Conservation (phyloP, 2,329 filamentous ascomycete species). For the Ophiocordyceps australis region DNA sequence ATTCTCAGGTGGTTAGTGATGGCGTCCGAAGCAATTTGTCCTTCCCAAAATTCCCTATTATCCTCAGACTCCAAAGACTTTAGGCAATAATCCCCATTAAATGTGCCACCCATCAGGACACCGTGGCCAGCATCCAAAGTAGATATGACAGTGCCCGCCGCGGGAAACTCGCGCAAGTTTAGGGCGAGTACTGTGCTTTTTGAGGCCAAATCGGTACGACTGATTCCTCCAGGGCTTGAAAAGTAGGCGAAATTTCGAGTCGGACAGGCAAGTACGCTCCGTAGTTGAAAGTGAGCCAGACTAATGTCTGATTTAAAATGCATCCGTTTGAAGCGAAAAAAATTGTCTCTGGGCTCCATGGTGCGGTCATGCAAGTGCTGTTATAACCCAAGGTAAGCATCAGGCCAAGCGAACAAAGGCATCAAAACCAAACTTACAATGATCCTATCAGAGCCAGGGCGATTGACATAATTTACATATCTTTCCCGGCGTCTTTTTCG, state of each 20-base stretch:
- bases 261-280: slow-evolving; percentile 40
- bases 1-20: slow-evolving; percentile 50
- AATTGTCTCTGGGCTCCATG: slow-evolving; percentile 24
- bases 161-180: slow-evolving; percentile 18
- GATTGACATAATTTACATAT: slow-evolving; percentile 41
- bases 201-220: slow-evolving; percentile 31
- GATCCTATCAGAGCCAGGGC: slow-evolving; percentile 24
- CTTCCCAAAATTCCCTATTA: slow-evolving; percentile 16
- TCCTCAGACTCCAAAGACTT: slow-evolving; percentile 23
- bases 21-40: slow-evolving; percentile 29
- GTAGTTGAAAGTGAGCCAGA: slow-evolving; percentile 48
- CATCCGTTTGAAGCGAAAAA: slow-evolving; percentile 40
- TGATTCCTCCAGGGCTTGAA: slow-evolving; percentile 27
- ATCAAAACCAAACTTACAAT: too few species aligned
- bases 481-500: slow-evolving; percentile 24
- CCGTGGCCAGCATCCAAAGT: slow-evolving; percentile 32
- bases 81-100: slow-evolving; percentile 35
- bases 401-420: too few species aligned
- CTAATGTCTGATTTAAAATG: slow-evolving; percentile 32
- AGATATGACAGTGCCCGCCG: slow-evolving; percentile 23
- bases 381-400: not conserved
- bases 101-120: slow-evolving; percentile 40
- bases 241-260: slow-evolving; percentile 39
- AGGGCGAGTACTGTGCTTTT: slow-evolving; percentile 25
- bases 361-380: slow-evolving; percentile 4